A percentile compares a stretch with the other conserved stretches of the same genome.
Conservation (phyloP, 495 filamentous ascomycete species). For the Hyaloscypha variabilis region DNA sequence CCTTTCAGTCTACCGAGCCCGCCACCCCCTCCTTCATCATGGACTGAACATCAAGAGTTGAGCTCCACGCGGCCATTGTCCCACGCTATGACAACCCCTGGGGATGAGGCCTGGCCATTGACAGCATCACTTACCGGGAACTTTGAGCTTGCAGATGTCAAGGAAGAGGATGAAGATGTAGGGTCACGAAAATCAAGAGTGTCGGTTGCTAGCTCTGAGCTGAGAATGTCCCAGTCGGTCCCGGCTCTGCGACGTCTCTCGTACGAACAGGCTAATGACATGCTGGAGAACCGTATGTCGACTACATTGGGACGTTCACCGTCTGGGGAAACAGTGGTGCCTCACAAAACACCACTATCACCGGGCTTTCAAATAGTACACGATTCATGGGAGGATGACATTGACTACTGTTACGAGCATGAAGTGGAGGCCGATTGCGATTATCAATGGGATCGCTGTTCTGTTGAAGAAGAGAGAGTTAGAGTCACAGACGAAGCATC, state of each 20-base stretch:
- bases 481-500: slow-evolving; percentile 33
- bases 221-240: slow-evolving; percentile 31
- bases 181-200: slow-evolving; percentile 21
- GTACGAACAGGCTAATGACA: slow-evolving; percentile 11
- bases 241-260: slow-evolving; percentile 24
- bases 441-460: slow-evolving; percentile 75
- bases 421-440: slow-evolving; percentile 88
- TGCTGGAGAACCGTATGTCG: slow-evolving; percentile 6
- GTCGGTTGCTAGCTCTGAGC: slow-evolving; percentile 18
- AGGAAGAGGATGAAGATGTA: slow-evolving; percentile 68
- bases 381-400: slow-evolving; percentile 88
- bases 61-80: slow-evolving; percentile 11
- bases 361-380: slow-evolving; percentile 14
- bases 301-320: slow-evolving; percentile 16
- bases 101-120: slow-evolving; percentile 33
- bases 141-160: slow-evolving; percentile 53
- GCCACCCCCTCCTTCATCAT: neutral
- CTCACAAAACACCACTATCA: slow-evolving; percentile 7
- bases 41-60: slow-evolving; percentile 7
- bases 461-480: slow-evolving; percentile 27
- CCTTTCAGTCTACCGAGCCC: slow-evolving; percentile 32
- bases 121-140: slow-evolving; percentile 19
- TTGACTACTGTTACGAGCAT: slow-evolving; percentile 93
- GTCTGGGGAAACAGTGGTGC: neutral
- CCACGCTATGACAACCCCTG: slow-evolving; percentile 30